Conservation (phyloP, 345 rosid species). For the Rhodamnia rubescens region DNA sequence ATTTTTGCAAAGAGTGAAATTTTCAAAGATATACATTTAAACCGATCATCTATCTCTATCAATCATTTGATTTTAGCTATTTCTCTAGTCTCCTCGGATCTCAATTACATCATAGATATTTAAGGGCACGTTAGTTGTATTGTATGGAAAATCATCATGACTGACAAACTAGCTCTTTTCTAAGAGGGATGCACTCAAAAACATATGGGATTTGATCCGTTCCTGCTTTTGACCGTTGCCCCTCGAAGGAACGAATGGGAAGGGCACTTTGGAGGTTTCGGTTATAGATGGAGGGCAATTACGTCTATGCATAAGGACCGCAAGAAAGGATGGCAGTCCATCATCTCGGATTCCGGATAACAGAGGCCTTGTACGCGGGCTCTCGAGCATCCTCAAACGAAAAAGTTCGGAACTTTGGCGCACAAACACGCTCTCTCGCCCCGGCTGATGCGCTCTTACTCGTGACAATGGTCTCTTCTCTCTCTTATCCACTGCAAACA, state of each 20-base stretch:
- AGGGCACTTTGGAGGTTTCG: background rate
- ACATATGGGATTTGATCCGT: background rate
- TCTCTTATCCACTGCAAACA: conserved; percentile 47
- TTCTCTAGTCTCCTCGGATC: rapidly evolving
- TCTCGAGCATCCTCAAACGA: background rate
- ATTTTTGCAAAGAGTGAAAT: too few species aligned
- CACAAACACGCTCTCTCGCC: background rate
- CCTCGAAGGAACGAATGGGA: background rate
- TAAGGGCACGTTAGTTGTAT: background rate
- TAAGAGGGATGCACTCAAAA: background rate
- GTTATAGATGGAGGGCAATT: background rate
- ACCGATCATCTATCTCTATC: background rate
- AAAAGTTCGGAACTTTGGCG: background rate
- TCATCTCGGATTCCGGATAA: background rate
- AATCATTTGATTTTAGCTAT: background rate
- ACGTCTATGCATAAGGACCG: background rate
- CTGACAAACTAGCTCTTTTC: background rate
- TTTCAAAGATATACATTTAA: too few species aligned
- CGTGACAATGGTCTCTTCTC: conserved; percentile 51
- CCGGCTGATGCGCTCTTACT: background rate
- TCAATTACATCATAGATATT: background rate
- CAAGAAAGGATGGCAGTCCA: background rate
- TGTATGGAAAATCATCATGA: background rate
- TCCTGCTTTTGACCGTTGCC: background rate
- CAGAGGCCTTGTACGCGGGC: background rate